These are phyloP conservation scores for Amanita pseudoporphyria DNA, from an alignment of 768 basidiomycete species.

Conservation along the genomic window DNA sequence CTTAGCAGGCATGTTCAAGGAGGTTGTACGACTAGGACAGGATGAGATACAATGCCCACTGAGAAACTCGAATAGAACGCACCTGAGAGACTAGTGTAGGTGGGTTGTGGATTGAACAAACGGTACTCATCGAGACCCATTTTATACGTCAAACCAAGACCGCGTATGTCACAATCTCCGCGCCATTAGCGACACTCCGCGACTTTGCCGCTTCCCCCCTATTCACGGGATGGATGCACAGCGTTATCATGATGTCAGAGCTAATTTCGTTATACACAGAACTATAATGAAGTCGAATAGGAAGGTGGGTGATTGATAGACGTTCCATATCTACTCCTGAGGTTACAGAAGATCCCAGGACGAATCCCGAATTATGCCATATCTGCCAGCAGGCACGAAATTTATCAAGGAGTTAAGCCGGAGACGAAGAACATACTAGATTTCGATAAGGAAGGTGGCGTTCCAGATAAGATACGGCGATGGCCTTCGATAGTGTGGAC, in stretches of 20 bases:
- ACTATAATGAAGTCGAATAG: background rate
- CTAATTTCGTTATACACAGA: background rate
- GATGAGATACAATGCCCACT: too few relatives aligned
- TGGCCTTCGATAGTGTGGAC: background rate
- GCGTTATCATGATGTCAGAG: background rate
- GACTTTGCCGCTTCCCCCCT: background rate
- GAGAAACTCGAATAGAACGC: background rate
- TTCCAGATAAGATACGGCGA: background rate
- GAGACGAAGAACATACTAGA: background rate
- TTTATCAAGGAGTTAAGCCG: background rate
- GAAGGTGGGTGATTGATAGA: background rate
- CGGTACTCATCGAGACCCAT: background rate
- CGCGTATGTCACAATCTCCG: background rate
- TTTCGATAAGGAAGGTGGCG: background rate
- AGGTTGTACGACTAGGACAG: background rate
- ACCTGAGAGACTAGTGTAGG: background rate
- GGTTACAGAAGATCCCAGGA: background rate
- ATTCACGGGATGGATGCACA: background rate
- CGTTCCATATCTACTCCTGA: background rate
- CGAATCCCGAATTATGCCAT: background rate
- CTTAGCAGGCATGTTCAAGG: slow-evolving; percentile 5
- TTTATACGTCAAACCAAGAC: background rate
- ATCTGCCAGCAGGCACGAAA: background rate
- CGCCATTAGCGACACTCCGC: background rate
- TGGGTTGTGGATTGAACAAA: background rate